Evolutionary conservation across 345 rosid species (phyloP).

Genomic region (sweet orange (Citrus sinensis)): DNA sequence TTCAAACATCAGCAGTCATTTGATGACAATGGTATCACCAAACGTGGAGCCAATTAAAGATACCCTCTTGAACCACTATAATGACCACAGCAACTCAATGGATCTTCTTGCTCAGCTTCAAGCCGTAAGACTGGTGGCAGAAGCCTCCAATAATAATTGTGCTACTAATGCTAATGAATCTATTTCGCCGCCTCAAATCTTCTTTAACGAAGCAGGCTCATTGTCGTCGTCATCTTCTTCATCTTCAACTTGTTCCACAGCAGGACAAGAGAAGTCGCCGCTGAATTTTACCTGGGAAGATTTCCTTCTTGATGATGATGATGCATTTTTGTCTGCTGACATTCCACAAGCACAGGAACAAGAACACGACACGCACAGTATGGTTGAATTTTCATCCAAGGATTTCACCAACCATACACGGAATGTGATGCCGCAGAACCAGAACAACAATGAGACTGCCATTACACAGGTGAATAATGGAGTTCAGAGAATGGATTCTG

Average conservation of each 20-base stretch:
- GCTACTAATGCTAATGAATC: conserved; percentile 12
- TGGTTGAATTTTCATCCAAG: conserved; percentile 26
- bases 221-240: conserved; percentile 35
- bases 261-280: conserved; percentile 37
- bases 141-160: conserved; percentile 33
- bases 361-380: conserved; percentile 10
- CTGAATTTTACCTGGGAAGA: conserved; percentile 68
- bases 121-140: conserved; percentile 65
- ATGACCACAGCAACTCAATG: conserved; percentile 25
- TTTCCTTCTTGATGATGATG: conserved; percentile 75
- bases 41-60: conserved; percentile 28
- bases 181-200: background rate
- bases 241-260: conserved; percentile 57
- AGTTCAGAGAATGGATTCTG: conserved; percentile 16
- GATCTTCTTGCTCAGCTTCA: conserved; percentile 76
- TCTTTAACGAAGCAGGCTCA: conserved; percentile 25
- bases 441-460: background rate
- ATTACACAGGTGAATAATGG: background rate
- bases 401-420: conserved; percentile 20
- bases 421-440: conserved; percentile 1
- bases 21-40: conserved; percentile 13
- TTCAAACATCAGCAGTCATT: conserved; percentile 15
- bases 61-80: conserved; percentile 9
- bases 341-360: conserved; percentile 16
- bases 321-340: conserved; percentile 25